Percentiles rank a stretch among this genome's conserved stretches.
Evolutionary conservation across 148 eudicot genomes (phyloP).

Genomic region (Polygonum aviculare): DNA sequence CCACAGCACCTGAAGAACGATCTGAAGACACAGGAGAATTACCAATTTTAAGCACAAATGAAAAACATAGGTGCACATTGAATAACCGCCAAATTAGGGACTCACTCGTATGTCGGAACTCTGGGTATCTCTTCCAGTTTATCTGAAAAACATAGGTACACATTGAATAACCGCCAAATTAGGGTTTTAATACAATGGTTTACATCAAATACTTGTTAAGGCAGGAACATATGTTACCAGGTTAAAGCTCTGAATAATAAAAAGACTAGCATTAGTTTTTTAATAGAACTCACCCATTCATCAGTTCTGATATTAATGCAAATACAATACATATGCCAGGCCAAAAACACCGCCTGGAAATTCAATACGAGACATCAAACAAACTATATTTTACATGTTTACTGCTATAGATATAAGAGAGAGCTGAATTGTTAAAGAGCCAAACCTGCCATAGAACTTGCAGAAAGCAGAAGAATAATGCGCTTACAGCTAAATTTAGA

Average conservation of each 20-base stretch:
- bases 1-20: conserved; percentile 18
- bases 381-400: not conserved
- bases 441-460: conserved; percentile 81
- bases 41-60: not conserved
- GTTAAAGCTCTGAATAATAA: not conserved
- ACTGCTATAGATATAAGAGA: not conserved
- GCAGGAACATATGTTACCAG: not conserved
- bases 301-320: conserved; percentile 73
- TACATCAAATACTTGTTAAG: not conserved
- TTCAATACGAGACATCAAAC: not conserved
- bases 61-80: not conserved
- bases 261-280: not conserved
- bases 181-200: not conserved
- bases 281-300: conserved; percentile 52
- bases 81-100: not conserved
- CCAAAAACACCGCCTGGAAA: conserved; percentile 42
- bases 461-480: conserved; percentile 55
- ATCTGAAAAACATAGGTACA: conserved; percentile 31
- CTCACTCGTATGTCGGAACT: conserved; percentile 36
- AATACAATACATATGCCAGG: conserved; percentile 72
- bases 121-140: conserved; percentile 74
- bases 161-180: not conserved
- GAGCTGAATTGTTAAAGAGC: not conserved
- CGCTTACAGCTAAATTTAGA: conserved; percentile 41
- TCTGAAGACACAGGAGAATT: conserved; percentile 18